A percentile compares a stretch with the other conserved stretches of the same genome.
These are phyloP conservation scores for Nematocida parisii DNA, from an alignment of 371 early-diverging fungal genomes.

Conservation along the genomic window DNA sequence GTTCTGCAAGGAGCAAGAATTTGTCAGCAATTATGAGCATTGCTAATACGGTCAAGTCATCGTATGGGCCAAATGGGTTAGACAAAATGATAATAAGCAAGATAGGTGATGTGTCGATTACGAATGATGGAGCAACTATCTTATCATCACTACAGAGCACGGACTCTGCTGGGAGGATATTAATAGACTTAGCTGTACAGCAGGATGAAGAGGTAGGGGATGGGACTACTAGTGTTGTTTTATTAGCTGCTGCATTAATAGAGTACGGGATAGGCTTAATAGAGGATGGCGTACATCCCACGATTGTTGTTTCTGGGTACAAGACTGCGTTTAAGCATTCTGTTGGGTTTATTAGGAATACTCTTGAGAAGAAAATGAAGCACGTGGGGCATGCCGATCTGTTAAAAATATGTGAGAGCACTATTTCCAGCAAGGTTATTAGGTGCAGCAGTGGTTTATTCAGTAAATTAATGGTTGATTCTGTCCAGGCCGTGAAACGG, in stretches of 20 bases:
- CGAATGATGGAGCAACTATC: constrained; percentile 99
- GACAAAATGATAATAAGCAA: constrained; percentile 99
- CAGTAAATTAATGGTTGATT: constrained; percentile 87
- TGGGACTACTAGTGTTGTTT: constrained; percentile 98
- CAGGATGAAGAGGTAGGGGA: constrained; percentile 99
- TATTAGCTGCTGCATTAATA: constrained; percentile 93
- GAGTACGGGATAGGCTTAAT: constrained; percentile 90
- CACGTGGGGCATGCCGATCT: constrained; percentile 78
- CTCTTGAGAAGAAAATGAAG: constrained; percentile 74
- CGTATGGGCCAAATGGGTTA: constrained; percentile 96
- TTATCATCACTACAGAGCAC: constrained; percentile 88
- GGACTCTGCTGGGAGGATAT: constrained; percentile 90
- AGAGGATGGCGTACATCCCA: constrained; percentile 93
- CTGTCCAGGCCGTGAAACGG: constrained; percentile 84
- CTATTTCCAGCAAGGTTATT: constrained; percentile 95
- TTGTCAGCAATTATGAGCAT: constrained; percentile 76
- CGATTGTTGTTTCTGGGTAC: constrained; percentile 94
- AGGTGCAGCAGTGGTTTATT: constrained; percentile 84
- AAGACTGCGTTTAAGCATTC: constrained; percentile 94
- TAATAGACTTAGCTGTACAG: constrained; percentile 94
- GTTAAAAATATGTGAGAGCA: constrained; percentile 90
- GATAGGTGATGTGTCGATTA: constrained; percentile 96
- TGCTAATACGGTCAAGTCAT: constrained; percentile 93
- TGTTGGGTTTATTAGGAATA: constrained; percentile 89
- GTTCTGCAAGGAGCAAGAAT: constrained; percentile 52